Base-by-base conservation (phyloP, 129 eudicot species). In the Helichrysum umbraculigerum region DNA sequence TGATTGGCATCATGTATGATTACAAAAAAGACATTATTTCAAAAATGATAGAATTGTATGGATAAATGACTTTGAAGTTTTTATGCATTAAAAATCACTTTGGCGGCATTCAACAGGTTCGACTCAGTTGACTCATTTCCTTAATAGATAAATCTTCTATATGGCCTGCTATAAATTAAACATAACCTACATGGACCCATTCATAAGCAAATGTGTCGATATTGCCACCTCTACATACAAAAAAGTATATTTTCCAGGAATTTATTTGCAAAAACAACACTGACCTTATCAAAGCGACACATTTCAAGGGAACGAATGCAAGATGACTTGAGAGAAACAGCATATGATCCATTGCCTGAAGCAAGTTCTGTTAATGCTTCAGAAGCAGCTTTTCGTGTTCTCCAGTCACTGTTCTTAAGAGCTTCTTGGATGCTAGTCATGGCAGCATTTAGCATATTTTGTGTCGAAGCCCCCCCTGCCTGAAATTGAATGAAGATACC, bases 221-320 rank as follows among this genome's bases (percentile, higher is more conserved):
- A 66, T 8, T 34, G 71, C 29, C 51, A 66, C 28, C 29, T 35
- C 51, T 66, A 33, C 7, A 61, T 19, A 35, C 71, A 71, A 78
- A 1, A 34, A 44, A 19, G 10, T 37, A 81, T 35, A 76, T 65
- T 25, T 63, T 21, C 19, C 3, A 62, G 54, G n/a, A 33, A 1
- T 12, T 41, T 65, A 58, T 7, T 58, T 70, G 21, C 56, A 63
- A 69, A 69, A 73, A 34, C n/a, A 61, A 51, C 30, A 58, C 57
- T 30, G 32, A 93, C 98, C 96, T 93, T 93, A 76, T 93, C 98
- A 79, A 90, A 93, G 11, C 98, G 97, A 79, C 98, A 90, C 77
- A 91, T 75, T 83, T 93, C 98, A 63, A 93, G 96, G 58, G 86
- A 78, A 69, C 86, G 87, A 15, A 90, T 79, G 73, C 95, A 90